Evolutionary conservation across 73 alveolate genomes (phyloP).

Genomic region (Tetrahymena malaccensis): DNA sequence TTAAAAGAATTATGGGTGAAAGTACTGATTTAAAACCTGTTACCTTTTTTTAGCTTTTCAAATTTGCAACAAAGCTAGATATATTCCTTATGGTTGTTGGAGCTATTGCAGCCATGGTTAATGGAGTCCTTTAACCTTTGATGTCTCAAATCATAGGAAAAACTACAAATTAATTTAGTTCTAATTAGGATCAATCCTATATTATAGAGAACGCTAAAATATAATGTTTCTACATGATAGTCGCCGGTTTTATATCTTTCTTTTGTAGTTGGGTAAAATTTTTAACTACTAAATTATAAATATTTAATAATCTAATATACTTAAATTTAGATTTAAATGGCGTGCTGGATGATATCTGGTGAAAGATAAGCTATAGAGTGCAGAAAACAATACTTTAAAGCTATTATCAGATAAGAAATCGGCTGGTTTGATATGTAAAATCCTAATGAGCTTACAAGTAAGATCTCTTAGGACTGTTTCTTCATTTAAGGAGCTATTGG

Average conservation of each 20-base stretch:
- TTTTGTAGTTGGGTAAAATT: neutral
- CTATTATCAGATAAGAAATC: slow-evolving; percentile 57
- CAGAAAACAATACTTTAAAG: slow-evolving; percentile 49
- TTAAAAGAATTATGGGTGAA: neutral
- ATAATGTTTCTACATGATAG: neutral
- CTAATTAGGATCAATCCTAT: neutral
- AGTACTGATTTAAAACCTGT: neutral
- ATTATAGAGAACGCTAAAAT: neutral
- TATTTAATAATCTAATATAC: neutral
- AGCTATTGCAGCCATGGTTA: slow-evolving; percentile 24
- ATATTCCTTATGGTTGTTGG: slow-evolving; percentile 41
- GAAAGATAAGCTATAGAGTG: slow-evolving; percentile 22
- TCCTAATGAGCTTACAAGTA: slow-evolving; percentile 54
- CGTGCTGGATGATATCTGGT: slow-evolving; percentile 35
- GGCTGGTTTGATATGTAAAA: slow-evolving; percentile 72
- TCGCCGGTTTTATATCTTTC: neutral
- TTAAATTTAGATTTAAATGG: neutral
- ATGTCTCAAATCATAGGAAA: slow-evolving; percentile 42
- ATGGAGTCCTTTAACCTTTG: slow-evolving; percentile 48
- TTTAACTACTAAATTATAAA: neutral
- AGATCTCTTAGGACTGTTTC: slow-evolving; percentile 45
- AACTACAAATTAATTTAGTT: slow-evolving; percentile 37
- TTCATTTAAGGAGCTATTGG: slow-evolving; percentile 68
- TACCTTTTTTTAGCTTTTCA: slow-evolving; percentile 7
- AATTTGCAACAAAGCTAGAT: slow-evolving; percentile 30